These are phyloP conservation scores for Gracilaria gracilis DNA, from an alignment of 23 red algal species.

Conservation along the genomic window DNA sequence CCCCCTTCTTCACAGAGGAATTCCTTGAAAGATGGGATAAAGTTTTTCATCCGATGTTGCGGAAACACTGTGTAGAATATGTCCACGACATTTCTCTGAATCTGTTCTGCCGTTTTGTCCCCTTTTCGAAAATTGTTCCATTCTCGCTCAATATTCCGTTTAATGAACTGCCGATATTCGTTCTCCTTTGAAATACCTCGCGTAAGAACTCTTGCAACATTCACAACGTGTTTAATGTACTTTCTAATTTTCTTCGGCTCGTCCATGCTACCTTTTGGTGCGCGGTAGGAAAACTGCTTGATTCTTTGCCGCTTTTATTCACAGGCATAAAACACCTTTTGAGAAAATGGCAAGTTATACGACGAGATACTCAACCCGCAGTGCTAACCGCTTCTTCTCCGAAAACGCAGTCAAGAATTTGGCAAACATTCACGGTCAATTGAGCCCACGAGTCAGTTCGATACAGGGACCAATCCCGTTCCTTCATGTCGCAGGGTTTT, in stretches of 20 bases:
- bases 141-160: neutral
- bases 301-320: too few relatives aligned
- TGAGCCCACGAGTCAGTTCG: too few relatives aligned
- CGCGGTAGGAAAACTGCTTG: too few relatives aligned
- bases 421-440: too few relatives aligned
- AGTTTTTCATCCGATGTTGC: neutral
- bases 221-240: neutral
- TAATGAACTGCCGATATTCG: neutral
- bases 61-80: slow-evolving; percentile 14
- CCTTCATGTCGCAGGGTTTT: too few relatives aligned
- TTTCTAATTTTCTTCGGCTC: neutral
- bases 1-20: neutral
- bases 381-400: too few relatives aligned
- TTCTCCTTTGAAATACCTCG: neutral
- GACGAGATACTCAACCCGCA: too few relatives aligned
- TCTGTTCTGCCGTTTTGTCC: neutral
- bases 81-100: neutral
- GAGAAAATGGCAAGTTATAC: too few relatives aligned
- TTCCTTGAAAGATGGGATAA: neutral
- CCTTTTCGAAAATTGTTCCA: neutral
- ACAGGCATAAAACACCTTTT: too few relatives aligned
- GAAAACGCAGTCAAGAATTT: too few relatives aligned
- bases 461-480: too few relatives aligned
- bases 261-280: neutral
- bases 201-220: neutral